Base-by-base conservation (phyloP, 495 filamentous ascomycete genomes). In the Pyronema domesticum region DNA sequence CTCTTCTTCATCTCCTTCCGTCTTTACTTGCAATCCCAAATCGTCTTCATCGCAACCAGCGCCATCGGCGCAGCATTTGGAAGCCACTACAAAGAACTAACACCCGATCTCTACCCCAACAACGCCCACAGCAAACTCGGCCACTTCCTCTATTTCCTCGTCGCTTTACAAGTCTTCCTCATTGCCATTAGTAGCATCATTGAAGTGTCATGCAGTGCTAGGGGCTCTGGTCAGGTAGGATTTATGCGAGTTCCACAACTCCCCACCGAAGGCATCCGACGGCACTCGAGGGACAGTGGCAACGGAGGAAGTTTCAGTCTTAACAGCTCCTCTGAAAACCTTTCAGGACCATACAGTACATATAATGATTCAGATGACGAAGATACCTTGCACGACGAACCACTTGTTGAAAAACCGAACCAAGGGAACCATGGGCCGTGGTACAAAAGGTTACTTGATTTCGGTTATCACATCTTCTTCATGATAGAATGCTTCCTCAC, bases 61-160 rank as follows among this genome's bases (percentile, higher is more conserved):
- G 80, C 72, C 3, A 60, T 82, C 13, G 87, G 83, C 37, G 59
- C 93, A 51, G 63, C 93, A 19, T 62, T 88, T 39, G 82, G 79
- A 1, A 76, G 81, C 52, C 71, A 91, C 15, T 94, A 95, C 70
- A 85, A 89, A 65, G 73, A 73, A 58, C 79, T 76, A 46, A 95
- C 87, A 0, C 88, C 88, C 1, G 86, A 95, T 65, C 70, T 98
- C 0, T 96, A 95, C 64, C 76, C 80, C 49, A 82, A 85, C 63
- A 94, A 95, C 64, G 77, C 82, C 6, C 93, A 96, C 65, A 81
- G 86, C 68, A 88, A 82, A 68, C 74, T 91, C 47, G 91, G 91
- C 35, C 5, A 30, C 23, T 30, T 30, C 5, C 5, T 30, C 1
- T 30, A 30, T 5, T 30, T 30, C 23, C 23, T 30, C 23, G 5